A percentile compares a stretch with the other conserved stretches of the same genome.
Evolutionary conservation across 257 asterid genomes (phyloP).

Genomic region (Capsicum chinense): DNA sequence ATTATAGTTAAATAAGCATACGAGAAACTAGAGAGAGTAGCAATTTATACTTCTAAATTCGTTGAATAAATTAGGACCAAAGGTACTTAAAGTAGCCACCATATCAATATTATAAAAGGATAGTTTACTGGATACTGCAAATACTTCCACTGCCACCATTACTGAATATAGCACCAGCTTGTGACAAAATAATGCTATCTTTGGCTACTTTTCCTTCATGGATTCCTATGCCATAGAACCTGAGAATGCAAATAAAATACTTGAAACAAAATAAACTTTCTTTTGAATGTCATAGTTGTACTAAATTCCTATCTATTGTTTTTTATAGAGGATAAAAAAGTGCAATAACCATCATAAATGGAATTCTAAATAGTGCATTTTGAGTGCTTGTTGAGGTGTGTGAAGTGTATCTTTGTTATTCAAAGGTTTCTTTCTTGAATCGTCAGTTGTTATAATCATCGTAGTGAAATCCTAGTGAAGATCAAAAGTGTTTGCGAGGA

Average conservation of each 20-base stretch:
- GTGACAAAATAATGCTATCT: background rate
- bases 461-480: too few species aligned
- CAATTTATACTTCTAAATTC: background rate
- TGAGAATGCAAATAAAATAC: background rate
- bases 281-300: background rate
- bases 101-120: background rate
- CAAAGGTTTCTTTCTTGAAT: background rate
- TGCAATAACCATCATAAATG: background rate
- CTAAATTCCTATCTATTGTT: constrained; percentile 11
- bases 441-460: background rate
- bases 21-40: background rate
- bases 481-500: too few species aligned
- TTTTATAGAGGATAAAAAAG: background rate
- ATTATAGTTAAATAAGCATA: too few species aligned
- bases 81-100: background rate
- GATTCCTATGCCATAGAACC: background rate
- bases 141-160: background rate
- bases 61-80: background rate
- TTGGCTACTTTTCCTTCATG: background rate
- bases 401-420: background rate
- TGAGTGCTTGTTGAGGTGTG: background rate
- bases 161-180: background rate
- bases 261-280: background rate
- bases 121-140: background rate
- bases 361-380: background rate